phyloP scores from a whole-genome alignment of 2,329 filamentous ascomycete genomes.

The Colletotrichum lentis region DNA sequence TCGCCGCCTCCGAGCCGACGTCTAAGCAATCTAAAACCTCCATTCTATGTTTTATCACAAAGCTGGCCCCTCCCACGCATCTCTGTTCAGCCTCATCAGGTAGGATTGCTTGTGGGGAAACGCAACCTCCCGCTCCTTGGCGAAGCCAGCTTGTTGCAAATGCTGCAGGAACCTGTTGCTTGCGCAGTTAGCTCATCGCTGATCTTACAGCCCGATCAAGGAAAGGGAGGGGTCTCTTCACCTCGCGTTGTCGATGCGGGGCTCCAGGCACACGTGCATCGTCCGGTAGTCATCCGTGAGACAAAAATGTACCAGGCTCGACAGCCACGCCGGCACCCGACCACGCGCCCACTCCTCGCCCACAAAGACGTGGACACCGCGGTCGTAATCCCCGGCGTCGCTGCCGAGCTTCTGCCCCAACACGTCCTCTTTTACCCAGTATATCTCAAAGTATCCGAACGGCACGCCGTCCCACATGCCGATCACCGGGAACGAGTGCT shows the following conservation, averaged over 20 bases:
- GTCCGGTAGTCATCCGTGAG: slow-evolving; percentile 81
- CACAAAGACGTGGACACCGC: slow-evolving; percentile 87
- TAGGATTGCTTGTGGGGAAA: slow-evolving; percentile 95
- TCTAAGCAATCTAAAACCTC: too few species aligned
- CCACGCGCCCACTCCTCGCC: slow-evolving; percentile 93
- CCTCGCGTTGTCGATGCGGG: slow-evolving; percentile 89
- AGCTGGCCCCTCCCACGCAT: slow-evolving; percentile 78
- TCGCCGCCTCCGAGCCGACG: background rate
- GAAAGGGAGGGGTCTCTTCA: slow-evolving; percentile 53
- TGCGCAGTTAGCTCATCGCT: background rate
- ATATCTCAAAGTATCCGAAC: slow-evolving; percentile 97
- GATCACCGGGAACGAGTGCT: slow-evolving; percentile 88
- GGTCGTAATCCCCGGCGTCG: slow-evolving; percentile 79
- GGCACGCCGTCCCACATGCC: slow-evolving; percentile 94
- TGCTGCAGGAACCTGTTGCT: slow-evolving; percentile 58
- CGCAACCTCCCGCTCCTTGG: slow-evolving; percentile 83
- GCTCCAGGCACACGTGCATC: slow-evolving; percentile 84
- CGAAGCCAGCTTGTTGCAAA: slow-evolving; percentile 78
- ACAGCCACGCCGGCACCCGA: slow-evolving; percentile 82
- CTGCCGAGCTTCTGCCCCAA: slow-evolving; percentile 74
- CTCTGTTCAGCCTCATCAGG: slow-evolving; percentile 79
- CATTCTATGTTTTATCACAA: slow-evolving; percentile 51
- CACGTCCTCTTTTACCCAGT: slow-evolving; percentile 95
- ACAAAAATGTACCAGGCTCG: slow-evolving; percentile 86
- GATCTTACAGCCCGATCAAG: background rate